phyloP scores from a whole-genome alignment of 371 early-diverging fungal species.

The Lichtheimia ramosa region DNA sequence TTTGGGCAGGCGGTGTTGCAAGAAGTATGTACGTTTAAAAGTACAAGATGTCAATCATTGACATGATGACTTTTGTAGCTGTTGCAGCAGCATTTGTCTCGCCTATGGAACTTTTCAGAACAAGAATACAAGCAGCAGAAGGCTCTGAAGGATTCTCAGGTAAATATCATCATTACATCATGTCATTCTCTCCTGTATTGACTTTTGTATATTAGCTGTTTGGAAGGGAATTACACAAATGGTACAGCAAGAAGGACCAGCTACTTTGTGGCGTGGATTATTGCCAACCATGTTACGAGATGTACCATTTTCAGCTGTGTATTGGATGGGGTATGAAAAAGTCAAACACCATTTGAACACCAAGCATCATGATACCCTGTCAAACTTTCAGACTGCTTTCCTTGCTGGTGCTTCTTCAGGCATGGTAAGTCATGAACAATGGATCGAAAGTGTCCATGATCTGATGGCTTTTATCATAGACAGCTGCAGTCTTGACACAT shows the following conservation, averaged over 20 bases:
- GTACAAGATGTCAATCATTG: neutral
- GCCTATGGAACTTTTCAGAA: conserved; percentile 90
- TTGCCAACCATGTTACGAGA: conserved; percentile 50
- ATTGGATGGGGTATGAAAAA: conserved; percentile 92
- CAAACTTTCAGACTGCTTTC: conserved; percentile 63
- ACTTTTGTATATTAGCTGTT: conserved; percentile 31
- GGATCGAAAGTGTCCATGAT: neutral
- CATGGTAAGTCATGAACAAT: conserved; percentile 37
- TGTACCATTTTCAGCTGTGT: conserved; percentile 69
- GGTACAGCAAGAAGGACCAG: conserved; percentile 62
- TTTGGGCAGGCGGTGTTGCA: conserved; percentile 84
- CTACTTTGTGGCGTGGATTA: conserved; percentile 79
- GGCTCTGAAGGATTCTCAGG: conserved; percentile 54
- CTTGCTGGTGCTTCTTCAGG: conserved; percentile 80
- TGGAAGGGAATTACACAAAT: conserved; percentile 64
- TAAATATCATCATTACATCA: conserved; percentile 5
- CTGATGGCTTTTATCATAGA: conserved; percentile 19
- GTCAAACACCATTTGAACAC: conserved; percentile 40
- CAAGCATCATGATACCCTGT: conserved; percentile 18
- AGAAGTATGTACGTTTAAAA: conserved; percentile 55
- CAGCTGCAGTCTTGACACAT: conserved; percentile 91
- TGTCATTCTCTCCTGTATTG: no score
- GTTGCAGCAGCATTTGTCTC: conserved; percentile 81
- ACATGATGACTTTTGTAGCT: conserved; percentile 36
- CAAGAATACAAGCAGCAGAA: conserved; percentile 81